Conservation (phyloP, 2,329 filamentous ascomycete species). For the Fusarium nodosum region DNA sequence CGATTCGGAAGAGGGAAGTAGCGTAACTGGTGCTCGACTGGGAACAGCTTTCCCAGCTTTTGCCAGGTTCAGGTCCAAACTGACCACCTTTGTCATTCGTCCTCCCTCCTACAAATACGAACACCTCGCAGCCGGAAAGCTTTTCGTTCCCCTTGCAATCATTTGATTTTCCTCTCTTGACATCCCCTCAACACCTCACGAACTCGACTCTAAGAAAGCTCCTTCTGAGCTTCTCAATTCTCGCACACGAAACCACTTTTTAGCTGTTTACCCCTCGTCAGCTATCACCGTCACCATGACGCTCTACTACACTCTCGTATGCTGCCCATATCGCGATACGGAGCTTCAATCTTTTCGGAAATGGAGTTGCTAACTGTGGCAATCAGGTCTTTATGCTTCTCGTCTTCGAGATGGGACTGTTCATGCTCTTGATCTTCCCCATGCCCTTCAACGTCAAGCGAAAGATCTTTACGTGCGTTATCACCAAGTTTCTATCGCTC, state of each 20-base stretch:
- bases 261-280: constrained; percentile 44
- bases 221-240: constrained; percentile 23
- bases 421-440: constrained; percentile 84
- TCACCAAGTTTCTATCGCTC: not conserved
- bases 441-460: constrained; percentile 89
- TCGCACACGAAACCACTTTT: constrained; percentile 13
- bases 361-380: constrained; percentile 45
- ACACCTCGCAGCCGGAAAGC: constrained; percentile 22
- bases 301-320: constrained; percentile 69
- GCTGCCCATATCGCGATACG: constrained; percentile 39
- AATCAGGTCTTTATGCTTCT: constrained; percentile 84
- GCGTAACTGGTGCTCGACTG: constrained; percentile 31
- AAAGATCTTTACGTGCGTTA: constrained; percentile 80
- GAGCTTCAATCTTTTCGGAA: constrained; percentile 1
- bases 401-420: constrained; percentile 85
- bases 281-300: constrained; percentile 62
- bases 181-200: constrained; percentile 1
- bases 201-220: constrained; percentile 15
- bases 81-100: constrained; percentile 51
- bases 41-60: constrained; percentile 42
- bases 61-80: constrained; percentile 45
- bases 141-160: not conserved
- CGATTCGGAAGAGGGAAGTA: constrained; percentile 47
- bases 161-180: constrained; percentile 2
- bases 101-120: constrained; percentile 40